Evolutionary conservation across 768 basidiomycete genomes (phyloP), one percentile per base, ranked within the genome.

Genomic region (Mycena albidolilacea): DNA sequence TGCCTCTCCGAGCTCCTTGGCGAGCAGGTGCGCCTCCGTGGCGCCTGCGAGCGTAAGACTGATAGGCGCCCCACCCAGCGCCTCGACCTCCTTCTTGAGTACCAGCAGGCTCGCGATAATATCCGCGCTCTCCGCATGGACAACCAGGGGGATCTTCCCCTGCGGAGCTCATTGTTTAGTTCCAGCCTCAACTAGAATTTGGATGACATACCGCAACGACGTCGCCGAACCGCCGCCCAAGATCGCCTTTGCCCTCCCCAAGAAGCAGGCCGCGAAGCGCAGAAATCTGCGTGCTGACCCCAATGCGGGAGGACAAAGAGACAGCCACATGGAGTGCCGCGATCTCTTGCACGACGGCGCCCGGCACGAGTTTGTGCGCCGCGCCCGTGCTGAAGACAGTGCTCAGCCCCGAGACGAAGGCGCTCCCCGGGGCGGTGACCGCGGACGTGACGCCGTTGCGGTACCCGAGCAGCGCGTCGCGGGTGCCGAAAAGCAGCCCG

Each of bases 371-470:
- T 38, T 87, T 86, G 80, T 93, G 87, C 17, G 82, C 80, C 0
- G 91, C 90, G 1, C 88, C 89, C 1, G 90, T 87, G 37, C 87
- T 88, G 80, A 95, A 91, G 17, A 88, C 86, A 6, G 89, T 87
- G 23, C 91, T 89, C 48, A 95, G 79, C 0, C 95, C 95, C 0
- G 85, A 80, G 52, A 94, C 78, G 76, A 94, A 88, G 11, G 92
- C 88, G 14, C 63, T 30, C 3, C 88, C 85, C 5, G 95, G 95
- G 0, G 91, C 87, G 0, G 88, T 85, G n/a, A 96, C 85, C 1
- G 88, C 92, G 1, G 86, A 87, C 5, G 94, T 94, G 4, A 97
- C 92, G 3, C 95, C 95, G 11, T 86, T 82, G 39, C 90, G 90
- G 77, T 95, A 93, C 0, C 94, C 93, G 43, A 48, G 61, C 19